Evolutionary conservation across 495 filamentous ascomycete species (phyloP).

Genomic region (Penicillium macrosclerotiorum): DNA sequence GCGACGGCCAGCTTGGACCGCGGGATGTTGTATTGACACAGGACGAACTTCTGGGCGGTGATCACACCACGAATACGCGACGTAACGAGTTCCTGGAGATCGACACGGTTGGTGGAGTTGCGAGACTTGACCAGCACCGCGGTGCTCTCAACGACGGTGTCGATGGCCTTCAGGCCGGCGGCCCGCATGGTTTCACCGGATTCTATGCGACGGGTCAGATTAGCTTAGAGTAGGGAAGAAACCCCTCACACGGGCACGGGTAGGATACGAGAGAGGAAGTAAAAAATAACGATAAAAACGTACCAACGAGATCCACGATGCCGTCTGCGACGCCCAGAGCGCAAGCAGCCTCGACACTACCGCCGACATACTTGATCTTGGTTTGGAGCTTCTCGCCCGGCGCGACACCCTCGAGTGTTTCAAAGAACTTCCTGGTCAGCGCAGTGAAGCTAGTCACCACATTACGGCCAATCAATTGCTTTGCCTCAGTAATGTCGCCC

Average conservation of each 20-base stretch:
- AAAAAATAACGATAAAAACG: not conserved
- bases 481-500: conserved; percentile 63
- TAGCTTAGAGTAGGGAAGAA: too few relatives aligned
- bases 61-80: conserved; percentile 89
- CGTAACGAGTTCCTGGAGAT: conserved; percentile 76
- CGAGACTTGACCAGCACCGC: conserved; percentile 92
- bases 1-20: conserved; percentile 63
- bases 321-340: conserved; percentile 94
- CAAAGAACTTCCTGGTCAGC: conserved; percentile 78
- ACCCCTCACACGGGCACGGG: not conserved
- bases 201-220: conserved; percentile 51
- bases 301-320: conserved; percentile 95
- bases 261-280: not conserved
- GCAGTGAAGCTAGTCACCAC: conserved; percentile 93
- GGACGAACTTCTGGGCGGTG: conserved; percentile 88
- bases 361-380: conserved; percentile 87
- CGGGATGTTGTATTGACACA: conserved; percentile 94
- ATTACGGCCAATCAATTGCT: conserved; percentile 86
- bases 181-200: conserved; percentile 98
- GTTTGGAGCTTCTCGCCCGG: conserved; percentile 45
- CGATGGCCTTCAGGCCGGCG: conserved; percentile 93
- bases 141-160: conserved; percentile 82
- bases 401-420: conserved; percentile 58
- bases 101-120: conserved; percentile 75
- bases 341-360: conserved; percentile 95